Conservation (phyloP, 495 filamentous ascomycete genomes). For the Neurospora sp. region DNA sequence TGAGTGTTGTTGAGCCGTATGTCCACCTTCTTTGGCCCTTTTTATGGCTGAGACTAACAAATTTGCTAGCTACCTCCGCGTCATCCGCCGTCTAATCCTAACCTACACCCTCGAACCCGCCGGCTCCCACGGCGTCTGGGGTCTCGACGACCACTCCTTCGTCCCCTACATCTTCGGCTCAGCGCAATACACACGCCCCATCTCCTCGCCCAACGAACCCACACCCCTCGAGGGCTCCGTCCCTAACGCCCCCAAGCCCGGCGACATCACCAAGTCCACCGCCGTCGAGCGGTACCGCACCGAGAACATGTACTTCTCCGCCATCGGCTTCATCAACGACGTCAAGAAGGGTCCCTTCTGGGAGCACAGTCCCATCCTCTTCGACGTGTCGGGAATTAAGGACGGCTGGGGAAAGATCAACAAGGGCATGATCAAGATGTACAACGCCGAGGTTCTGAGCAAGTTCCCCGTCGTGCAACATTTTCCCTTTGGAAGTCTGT, state of each 20-base stretch:
- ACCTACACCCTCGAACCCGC: conserved; percentile 95
- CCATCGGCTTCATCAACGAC: conserved; percentile 97
- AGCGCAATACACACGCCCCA: conserved; percentile 71
- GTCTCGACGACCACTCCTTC: conserved; percentile 93
- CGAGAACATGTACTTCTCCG: conserved; percentile 90
- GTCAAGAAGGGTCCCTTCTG: conserved; percentile 97
- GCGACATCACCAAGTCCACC: conserved; percentile 52
- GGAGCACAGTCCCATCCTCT: conserved; percentile 95
- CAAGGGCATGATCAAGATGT: conserved; percentile 99
- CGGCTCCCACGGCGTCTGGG: conserved; percentile 93
- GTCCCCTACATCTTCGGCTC: conserved; percentile 95
- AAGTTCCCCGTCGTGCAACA: conserved; percentile 98
- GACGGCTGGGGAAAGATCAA: conserved; percentile 98
- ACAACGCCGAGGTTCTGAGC: conserved; percentile 80
- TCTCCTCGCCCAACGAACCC: conserved; percentile 46
- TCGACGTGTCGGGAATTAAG: conserved; percentile 82
- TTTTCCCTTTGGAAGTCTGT: conserved; percentile 83
- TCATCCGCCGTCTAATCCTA: conserved; percentile 74
- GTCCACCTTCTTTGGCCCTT: too few relatives aligned
- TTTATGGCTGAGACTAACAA: too few relatives aligned
- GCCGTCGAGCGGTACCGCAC: conserved; percentile 59
- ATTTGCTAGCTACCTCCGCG: too few relatives aligned
- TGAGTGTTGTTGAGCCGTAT: conserved; percentile 74
- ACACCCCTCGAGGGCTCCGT: conserved; percentile 70
- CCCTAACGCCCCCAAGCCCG: conserved; percentile 57